Evolutionary conservation across 2,329 filamentous ascomycete genomes (phyloP).

Genomic region (Lecanicillium sp.): DNA sequence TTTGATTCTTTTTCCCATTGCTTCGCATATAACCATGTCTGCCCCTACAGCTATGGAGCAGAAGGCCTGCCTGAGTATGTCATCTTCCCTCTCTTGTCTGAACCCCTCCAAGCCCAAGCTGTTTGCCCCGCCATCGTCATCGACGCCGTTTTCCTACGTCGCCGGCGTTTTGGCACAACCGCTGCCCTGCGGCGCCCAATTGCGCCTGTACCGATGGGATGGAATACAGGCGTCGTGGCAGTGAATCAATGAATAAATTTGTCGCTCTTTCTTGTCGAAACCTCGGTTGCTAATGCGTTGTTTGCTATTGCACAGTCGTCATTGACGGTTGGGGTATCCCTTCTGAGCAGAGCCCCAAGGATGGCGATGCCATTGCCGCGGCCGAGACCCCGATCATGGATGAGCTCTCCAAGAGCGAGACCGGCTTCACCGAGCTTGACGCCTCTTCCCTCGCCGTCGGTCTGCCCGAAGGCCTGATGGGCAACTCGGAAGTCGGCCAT

Average conservation of each 20-base stretch:
- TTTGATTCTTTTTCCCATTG: not conserved
- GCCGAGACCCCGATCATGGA: slow-evolving; percentile 96
- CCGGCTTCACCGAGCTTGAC: slow-evolving; percentile 88
- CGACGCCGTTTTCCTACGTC: not conserved
- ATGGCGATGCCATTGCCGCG: slow-evolving; percentile 92
- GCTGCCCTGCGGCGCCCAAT: too few species aligned
- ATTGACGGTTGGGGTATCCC: slow-evolving; percentile 98
- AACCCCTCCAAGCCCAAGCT: slow-evolving; percentile 19
- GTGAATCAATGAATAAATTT: too few species aligned
- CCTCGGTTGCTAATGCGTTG: too few species aligned
- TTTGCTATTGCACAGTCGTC: slow-evolving; percentile 61
- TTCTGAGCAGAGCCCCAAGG: slow-evolving; percentile 67
- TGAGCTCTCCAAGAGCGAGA: slow-evolving; percentile 70
- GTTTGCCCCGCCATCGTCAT: slow-evolving; percentile 15
- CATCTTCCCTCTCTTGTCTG: slow-evolving; percentile 18
- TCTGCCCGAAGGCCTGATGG: slow-evolving; percentile 94
- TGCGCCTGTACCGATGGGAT: too few species aligned
- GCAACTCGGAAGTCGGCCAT: slow-evolving; percentile 97
- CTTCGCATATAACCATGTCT: slow-evolving; percentile 11
- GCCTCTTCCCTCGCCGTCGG: slow-evolving; percentile 94
- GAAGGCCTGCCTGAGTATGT: slow-evolving; percentile 57
- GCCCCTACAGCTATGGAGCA: slow-evolving; percentile 48
- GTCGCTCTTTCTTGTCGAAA: too few species aligned
- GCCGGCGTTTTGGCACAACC: too few species aligned
- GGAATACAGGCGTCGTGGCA: too few species aligned